Base-by-base conservation (phyloP, 2,329 filamentous ascomycete species). In the Cladorrhinum sp. region DNA sequence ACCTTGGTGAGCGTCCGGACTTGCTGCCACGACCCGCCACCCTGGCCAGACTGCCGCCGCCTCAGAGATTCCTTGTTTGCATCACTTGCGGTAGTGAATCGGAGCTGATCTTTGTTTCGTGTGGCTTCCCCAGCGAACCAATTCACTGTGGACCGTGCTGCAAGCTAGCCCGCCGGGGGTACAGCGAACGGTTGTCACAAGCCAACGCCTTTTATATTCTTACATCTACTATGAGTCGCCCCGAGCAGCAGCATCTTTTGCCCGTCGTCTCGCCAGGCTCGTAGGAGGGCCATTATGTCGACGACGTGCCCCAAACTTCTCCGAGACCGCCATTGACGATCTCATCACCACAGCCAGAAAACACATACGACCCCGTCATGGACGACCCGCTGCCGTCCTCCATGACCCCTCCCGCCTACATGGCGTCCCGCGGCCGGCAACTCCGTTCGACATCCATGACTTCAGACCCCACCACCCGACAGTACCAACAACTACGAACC, bases 381-480 rank as follows among this genome's bases (percentile, higher is more conserved):
- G 70, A 69, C 67, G 76, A 79, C 63, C 70, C 67, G 59, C 69
- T 68, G 64, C 68, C 70, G 73, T 57, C 73, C 72, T 66, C 24
- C 8, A 27, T 71, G 73, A 38, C 57, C 53, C 48, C 63, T 49
- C 69, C 67, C 59, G 73, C 74, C 55, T 73, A 78, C 58, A 68
- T 73, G 62, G 63, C 72, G 22, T 18, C 58, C 38, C 70, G 75
- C 24, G 75, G 77, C 64, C 75, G 77, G 61, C 72, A 75, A 25
- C 69, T 73, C 38, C 77, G 76, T 24, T 70, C 74, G 16, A 22
- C 18, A 45, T 12, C 41, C 3, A 18, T 22, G 20, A 70, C 70
- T 7, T 76, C 78, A 48, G 72, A 72, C 60, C 80, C 81, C 8
- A 79, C 81, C 22, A 73, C 78, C n/a, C 78, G 78, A 63, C 76